Evolutionary conservation across 2,329 filamentous ascomycete species (phyloP), one percentile per base, ranked within the genome.

Genomic region (Parafenestella ontariensis): DNA sequence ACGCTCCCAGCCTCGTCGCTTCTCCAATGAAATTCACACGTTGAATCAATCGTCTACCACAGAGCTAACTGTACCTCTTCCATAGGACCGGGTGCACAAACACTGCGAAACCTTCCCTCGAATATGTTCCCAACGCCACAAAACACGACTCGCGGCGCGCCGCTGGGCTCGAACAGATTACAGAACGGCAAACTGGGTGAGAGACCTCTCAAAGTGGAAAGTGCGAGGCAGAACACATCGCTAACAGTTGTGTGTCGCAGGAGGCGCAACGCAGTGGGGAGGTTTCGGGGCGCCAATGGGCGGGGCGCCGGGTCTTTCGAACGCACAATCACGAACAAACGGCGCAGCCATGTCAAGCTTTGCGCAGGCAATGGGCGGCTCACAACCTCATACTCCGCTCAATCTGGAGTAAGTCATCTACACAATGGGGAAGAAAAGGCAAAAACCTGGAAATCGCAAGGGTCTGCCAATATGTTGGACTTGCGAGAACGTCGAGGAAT

Each of bases 201-300:
- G 72, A 39, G 52, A 26, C 18, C 17, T 41, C 36, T 36, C 8
- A 9, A 34, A 24, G 40, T 41, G 39, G 33, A 23, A 29, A 13
- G 24, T 42, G 29, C 40, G n/a, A n/a, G n/a, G n/a, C n/a, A n/a
- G n/a, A 17, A 20, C 36, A n/a, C 15, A 39, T 59, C 44, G 54
- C 70, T 73, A 53, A 73, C 54, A 13, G 21, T 31, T 52, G 23
- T 40, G 21, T 55, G 36, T 46, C 66, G 43, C 71, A 81, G 84
- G 83, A 47, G 81, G 78, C 64, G 81, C 80, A 65, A 79, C 82
- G 57, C 82, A 82, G 69, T 86, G 84, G 84, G 83, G 81, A 44
- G 31, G 31, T 34, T 85, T 85, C 68, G 82, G 82, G 44, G 73
- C 82, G 49, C 82, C 83, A 39, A 79, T 83, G 68, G 81, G 81